phyloP scores from a whole-genome alignment of 2,329 filamentous ascomycete species.

The Colletotrichum eremochloae region DNA sequence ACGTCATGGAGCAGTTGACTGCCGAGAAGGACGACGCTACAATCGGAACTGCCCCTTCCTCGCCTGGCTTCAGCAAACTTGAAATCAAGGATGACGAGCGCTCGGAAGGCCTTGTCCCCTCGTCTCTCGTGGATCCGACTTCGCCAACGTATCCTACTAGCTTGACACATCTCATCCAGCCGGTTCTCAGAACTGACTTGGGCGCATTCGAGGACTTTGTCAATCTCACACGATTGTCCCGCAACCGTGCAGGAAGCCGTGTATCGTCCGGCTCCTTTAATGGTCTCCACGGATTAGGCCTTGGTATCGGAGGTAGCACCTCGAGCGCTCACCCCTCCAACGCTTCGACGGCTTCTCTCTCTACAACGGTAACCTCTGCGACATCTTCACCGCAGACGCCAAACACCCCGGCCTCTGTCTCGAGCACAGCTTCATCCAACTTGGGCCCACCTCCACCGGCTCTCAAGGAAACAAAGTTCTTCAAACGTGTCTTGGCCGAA shows the following conservation, averaged over 20 bases:
- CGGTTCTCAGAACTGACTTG: conserved; percentile 86
- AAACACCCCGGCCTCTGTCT: conserved; percentile 67
- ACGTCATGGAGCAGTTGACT: conserved; percentile 89
- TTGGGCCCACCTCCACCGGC: conserved; percentile 62
- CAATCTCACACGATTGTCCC: conserved; percentile 78
- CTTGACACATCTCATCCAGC: conserved; percentile 86
- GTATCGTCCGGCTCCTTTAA: conserved; percentile 75
- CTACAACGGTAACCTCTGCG: conserved; percentile 60
- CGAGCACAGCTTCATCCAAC: conserved; percentile 59
- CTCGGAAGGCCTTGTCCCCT: conserved; percentile 52
- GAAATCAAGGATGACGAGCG: conserved; percentile 68
- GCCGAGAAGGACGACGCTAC: conserved; percentile 79
- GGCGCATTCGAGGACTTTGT: conserved; percentile 88
- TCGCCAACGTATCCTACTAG: conserved; percentile 73
- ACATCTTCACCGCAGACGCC: conserved; percentile 70
- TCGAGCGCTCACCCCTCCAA: conserved; percentile 67
- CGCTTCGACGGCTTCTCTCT: conserved; percentile 71
- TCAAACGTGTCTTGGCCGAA: conserved; percentile 88
- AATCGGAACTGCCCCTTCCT: conserved; percentile 82
- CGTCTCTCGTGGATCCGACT: conserved; percentile 58
- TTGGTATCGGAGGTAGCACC: conserved; percentile 61
- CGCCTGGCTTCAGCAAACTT: conserved; percentile 79
- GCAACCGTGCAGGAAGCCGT: conserved; percentile 72
- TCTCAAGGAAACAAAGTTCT: conserved; percentile 93
- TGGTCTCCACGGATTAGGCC: conserved; percentile 62